A percentile compares a stretch with the other conserved stretches of the same genome.
Conservation (phyloP, 768 basidiomycete genomes). For the Mycena indigotica region DNA sequence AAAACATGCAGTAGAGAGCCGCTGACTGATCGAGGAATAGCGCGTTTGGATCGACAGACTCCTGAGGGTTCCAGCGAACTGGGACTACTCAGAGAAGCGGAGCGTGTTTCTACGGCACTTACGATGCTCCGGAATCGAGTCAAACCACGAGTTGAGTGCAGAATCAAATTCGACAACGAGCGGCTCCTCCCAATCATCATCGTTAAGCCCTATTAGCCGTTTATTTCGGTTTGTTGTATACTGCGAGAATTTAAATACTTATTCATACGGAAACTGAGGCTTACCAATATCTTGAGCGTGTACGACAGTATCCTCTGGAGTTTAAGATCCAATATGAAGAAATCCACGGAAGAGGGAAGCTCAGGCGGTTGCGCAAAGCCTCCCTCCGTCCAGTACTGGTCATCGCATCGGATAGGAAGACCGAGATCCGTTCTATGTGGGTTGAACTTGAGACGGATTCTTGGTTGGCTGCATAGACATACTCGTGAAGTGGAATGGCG, state of each 20-base stretch:
- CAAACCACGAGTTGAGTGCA: not conserved
- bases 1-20: constrained; percentile 6
- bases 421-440: not conserved
- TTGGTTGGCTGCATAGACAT: too few species aligned
- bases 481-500: not conserved
- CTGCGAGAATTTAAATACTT: not conserved
- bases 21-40: constrained; percentile 10
- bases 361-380: not conserved
- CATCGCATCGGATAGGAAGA: not conserved
- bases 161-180: constrained; percentile 2
- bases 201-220: not conserved
- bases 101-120: not conserved
- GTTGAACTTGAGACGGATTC: not conserved
- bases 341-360: not conserved
- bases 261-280: not conserved
- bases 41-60: not conserved
- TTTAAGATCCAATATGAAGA: not conserved
- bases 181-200: not conserved
- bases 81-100: not conserved
- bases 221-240: not conserved
- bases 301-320: not conserved
- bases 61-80: not conserved
- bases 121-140: not conserved
- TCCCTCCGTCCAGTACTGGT: not conserved
- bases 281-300: not conserved